A percentile compares a stretch with the other conserved stretches of the same genome.
phyloP scores from a whole-genome alignment of 1,284 basidiomycete species.

The Golubevia pallescens region DNA sequence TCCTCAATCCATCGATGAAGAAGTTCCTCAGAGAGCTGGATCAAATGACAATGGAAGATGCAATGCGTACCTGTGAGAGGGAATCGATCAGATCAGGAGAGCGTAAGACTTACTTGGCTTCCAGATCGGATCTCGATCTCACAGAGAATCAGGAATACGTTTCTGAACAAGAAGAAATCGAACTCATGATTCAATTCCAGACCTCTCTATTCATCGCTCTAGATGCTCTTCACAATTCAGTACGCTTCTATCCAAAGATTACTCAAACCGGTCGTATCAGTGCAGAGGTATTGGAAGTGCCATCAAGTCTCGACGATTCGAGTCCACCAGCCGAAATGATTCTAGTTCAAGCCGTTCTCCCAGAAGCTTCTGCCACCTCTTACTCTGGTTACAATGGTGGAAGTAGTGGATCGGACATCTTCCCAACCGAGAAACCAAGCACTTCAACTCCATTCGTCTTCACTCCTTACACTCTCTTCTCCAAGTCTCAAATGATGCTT shows the following conservation, averaged over 20 bases:
- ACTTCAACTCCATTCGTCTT: constrained; percentile 68
- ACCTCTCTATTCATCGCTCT: constrained; percentile 67
- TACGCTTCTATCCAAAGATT: constrained; percentile 67
- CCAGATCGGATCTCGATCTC: neutral
- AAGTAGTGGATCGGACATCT: constrained; percentile 54
- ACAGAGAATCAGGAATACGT: constrained; percentile 44
- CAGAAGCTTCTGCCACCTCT: constrained; percentile 61
- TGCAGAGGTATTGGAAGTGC: constrained; percentile 68
- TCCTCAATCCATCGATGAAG: constrained; percentile 65
- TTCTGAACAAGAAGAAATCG: constrained; percentile 49
- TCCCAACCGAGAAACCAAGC: constrained; percentile 64
- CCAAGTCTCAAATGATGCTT: constrained; percentile 67
- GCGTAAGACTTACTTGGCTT: constrained; percentile 37
- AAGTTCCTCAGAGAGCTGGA: constrained; percentile 65
- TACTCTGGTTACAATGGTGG: constrained; percentile 61
- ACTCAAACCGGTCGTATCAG: constrained; percentile 66
- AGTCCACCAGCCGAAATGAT: constrained; percentile 62
- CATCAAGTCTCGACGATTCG: constrained; percentile 62
- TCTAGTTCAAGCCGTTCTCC: constrained; percentile 67
- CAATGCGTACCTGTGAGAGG: constrained; percentile 65
- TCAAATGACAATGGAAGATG: constrained; percentile 66
- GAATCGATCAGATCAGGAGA: constrained; percentile 59
- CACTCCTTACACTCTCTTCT: constrained; percentile 68
- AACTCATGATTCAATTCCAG: constrained; percentile 67
- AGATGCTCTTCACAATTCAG: constrained; percentile 66